Evolutionary conservation across 2,329 filamentous ascomycete species (phyloP).

Genomic region (Aspergillus aculeatus): DNA sequence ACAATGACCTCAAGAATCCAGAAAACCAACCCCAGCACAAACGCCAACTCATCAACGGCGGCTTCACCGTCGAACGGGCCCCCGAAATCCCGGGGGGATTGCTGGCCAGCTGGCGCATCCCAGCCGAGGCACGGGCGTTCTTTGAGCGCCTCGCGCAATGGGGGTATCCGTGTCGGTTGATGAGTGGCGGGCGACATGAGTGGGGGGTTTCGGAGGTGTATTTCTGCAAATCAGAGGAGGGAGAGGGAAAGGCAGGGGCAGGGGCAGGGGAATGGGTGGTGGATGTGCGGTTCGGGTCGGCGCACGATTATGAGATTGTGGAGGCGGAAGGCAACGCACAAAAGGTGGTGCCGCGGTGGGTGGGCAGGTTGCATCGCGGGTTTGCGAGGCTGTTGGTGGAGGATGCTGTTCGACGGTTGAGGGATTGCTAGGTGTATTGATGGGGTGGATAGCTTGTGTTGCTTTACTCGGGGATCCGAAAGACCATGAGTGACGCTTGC

Average conservation of each 20-base stretch:
- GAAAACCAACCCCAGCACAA: neutral
- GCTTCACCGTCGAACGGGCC: constrained; percentile 17
- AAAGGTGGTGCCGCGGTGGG: constrained; percentile 27
- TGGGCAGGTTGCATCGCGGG: constrained; percentile 24
- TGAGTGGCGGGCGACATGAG: constrained; percentile 28
- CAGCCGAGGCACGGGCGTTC: constrained; percentile 21
- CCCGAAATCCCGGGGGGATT: constrained; percentile 19
- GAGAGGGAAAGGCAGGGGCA: constrained; percentile 1
- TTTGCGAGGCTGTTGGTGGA: constrained; percentile 28
- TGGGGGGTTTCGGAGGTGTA: constrained; percentile 28
- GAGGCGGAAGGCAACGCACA: constrained; percentile 20
- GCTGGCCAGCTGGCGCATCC: constrained; percentile 21
- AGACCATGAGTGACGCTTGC: no score
- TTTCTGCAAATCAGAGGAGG: neutral
- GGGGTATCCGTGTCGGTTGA: constrained; percentile 32
- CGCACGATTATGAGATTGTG: constrained; percentile 30
- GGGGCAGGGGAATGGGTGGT: constrained; percentile 14
- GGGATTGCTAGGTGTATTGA: neutral
- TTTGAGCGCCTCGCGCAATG: constrained; percentile 27
- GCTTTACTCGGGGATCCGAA: no score
- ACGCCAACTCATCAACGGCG: constrained; percentile 22
- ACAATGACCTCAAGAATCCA: no score
- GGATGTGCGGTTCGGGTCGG: constrained; percentile 27
- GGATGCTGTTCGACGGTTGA: constrained; percentile 21
- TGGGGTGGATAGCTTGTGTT: neutral